Percentiles rank a stretch among this genome's conserved stretches.
Conservation (phyloP, 306 rosid genomes). For the Canavalia ensiformis region DNA sequence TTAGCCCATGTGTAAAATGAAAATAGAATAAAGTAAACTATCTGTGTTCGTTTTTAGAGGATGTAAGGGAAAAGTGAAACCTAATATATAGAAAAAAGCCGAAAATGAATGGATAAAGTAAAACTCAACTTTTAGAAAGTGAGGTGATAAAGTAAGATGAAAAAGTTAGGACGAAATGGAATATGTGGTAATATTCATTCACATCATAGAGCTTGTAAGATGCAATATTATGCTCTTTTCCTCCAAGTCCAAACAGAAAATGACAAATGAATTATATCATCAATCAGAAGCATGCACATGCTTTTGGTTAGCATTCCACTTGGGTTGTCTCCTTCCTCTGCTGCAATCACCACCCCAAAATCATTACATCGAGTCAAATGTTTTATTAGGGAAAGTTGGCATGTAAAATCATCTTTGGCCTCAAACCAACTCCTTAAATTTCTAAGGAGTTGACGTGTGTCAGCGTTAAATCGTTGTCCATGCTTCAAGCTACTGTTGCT, state of each 20-base stretch:
- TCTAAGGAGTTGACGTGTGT: slow-evolving; percentile 13
- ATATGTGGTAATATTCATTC: slow-evolving; percentile 23
- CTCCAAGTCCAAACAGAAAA: slow-evolving; percentile 41
- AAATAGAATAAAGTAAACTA: slow-evolving; percentile 4
- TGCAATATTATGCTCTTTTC: slow-evolving; percentile 15
- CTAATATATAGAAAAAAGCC: slow-evolving; percentile 10
- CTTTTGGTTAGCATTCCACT: slow-evolving; percentile 9
- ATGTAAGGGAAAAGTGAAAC: slow-evolving; percentile 41
- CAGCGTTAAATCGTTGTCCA: slow-evolving; percentile 5
- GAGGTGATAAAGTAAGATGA: slow-evolving; percentile 13
- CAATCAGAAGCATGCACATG: neutral
- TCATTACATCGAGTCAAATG: slow-evolving; percentile 16
- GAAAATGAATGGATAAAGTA: slow-evolving; percentile 35
- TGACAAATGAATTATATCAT: slow-evolving; percentile 40
- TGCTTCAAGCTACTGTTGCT: slow-evolving; percentile 32
- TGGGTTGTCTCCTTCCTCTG: slow-evolving; percentile 42
- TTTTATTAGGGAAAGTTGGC: neutral
- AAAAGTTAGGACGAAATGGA: slow-evolving; percentile 14
- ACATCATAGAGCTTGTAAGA: slow-evolving; percentile 12
- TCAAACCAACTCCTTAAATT: slow-evolving; percentile 15
- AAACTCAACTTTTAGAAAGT: slow-evolving; percentile 42
- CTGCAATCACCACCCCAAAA: slow-evolving; percentile 25
- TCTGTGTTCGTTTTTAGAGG: slow-evolving; percentile 10
- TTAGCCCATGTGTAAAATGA: neutral
- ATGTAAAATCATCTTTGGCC: slow-evolving; percentile 15